phyloP scores from a whole-genome alignment of 768 basidiomycete species.

The Hericium coralloides region DNA sequence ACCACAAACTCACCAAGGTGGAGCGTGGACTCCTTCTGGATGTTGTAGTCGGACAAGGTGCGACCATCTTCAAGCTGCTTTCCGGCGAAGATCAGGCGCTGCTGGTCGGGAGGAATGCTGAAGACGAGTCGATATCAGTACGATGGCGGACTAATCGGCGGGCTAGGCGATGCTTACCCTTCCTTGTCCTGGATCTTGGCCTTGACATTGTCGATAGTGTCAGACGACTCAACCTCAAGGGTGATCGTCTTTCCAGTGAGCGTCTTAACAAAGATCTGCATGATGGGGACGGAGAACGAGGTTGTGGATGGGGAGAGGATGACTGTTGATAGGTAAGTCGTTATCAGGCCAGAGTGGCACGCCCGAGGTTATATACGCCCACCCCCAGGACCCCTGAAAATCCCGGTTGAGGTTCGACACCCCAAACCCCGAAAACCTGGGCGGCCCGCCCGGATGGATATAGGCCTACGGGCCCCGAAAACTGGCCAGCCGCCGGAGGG shows the following conservation, averaged over 20 bases:
- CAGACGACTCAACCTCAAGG: constrained; percentile 63
- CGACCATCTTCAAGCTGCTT: constrained; percentile 83
- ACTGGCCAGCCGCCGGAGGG: too few relatives aligned
- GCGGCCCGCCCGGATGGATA: too few relatives aligned
- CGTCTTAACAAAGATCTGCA: constrained; percentile 51
- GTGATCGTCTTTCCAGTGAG: constrained; percentile 74
- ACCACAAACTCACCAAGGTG: constrained; percentile 26
- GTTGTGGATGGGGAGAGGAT: neutral
- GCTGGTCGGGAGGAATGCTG: constrained; percentile 72
- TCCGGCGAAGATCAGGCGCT: constrained; percentile 73
- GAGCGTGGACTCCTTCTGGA: constrained; percentile 55
- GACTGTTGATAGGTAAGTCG: too few relatives aligned
- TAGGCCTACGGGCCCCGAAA: too few relatives aligned
- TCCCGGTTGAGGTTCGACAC: too few relatives aligned
- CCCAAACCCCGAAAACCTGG: too few relatives aligned
- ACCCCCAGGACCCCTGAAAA: too few relatives aligned
- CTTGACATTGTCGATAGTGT: constrained; percentile 65
- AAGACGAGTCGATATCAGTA: neutral
- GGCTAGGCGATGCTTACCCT: constrained; percentile 36
- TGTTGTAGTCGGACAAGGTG: constrained; percentile 61
- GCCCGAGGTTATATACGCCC: too few relatives aligned
- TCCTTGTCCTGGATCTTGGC: constrained; percentile 89
- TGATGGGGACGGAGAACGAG: constrained; percentile 12
- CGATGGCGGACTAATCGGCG: too few relatives aligned
- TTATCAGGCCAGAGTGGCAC: too few relatives aligned